Percentiles rank a stretch among this genome's conserved stretches.
Conservation (phyloP, 805 yeast genomes). For the Starmerella bombicola region DNA sequence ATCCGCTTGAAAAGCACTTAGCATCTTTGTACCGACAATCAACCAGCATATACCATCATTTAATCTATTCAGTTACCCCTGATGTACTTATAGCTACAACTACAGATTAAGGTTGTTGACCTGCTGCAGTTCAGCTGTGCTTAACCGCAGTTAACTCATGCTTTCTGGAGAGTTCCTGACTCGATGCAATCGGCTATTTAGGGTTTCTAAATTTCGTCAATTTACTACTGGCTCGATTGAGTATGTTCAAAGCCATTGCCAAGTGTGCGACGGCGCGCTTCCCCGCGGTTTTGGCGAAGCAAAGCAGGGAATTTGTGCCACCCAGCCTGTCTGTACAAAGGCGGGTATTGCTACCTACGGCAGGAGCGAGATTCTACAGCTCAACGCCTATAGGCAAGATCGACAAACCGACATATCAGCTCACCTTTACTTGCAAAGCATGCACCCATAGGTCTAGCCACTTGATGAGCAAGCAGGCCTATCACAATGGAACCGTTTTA, state of each 20-base stretch:
- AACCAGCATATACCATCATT: no score
- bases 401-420: constrained; percentile 69
- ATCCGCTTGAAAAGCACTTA: no score
- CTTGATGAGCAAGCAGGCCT: constrained; percentile 85
- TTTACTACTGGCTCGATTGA: no score
- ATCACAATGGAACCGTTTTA: constrained; percentile 70
- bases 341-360: not conserved
- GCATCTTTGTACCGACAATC: no score
- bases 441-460: constrained; percentile 79
- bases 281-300: not conserved
- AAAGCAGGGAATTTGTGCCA: not conserved
- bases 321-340: not conserved
- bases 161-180: no score
- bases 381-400: constrained; percentile 31
- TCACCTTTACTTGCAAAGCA: constrained; percentile 85
- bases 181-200: no score
- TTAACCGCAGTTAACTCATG: no score
- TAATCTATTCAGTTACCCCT: no score
- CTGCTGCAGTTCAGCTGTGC: no score
- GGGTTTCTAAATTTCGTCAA: no score
- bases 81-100: no score
- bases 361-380: not conserved
- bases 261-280: not conserved
- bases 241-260: not conserved
- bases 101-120: no score